Evolutionary conservation across 2,329 filamentous ascomycete species (phyloP).

Genomic region (Dichotomopilus funicola): DNA sequence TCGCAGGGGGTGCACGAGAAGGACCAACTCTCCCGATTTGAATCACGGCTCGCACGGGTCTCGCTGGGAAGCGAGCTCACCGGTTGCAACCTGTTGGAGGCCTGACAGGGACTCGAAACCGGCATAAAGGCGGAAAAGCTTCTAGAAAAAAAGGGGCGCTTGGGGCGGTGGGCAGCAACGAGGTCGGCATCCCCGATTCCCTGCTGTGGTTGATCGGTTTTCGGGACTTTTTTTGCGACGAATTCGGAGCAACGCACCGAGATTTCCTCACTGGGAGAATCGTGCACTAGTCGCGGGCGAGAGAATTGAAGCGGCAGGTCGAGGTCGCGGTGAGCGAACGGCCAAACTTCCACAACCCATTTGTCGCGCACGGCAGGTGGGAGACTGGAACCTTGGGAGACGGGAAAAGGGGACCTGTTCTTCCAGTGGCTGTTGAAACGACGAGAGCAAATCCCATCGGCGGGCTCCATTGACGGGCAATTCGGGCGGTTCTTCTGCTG

Average conservation of each 20-base stretch:
- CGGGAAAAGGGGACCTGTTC: too few relatives aligned
- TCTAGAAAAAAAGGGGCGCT: constrained; percentile 8
- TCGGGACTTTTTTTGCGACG: not conserved
- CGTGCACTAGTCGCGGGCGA: too few relatives aligned
- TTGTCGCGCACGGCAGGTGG: not conserved
- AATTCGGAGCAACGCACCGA: not conserved
- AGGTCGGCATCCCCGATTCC: constrained; percentile 2
- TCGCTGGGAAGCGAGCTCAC: not conserved
- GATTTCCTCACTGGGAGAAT: not conserved
- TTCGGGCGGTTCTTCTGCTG: not conserved
- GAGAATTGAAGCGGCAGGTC: too few relatives aligned
- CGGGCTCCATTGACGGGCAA: not conserved
- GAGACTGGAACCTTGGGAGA: not conserved
- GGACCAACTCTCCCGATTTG: too few relatives aligned
- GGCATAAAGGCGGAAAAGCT: constrained; percentile 9
- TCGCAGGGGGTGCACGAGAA: not conserved
- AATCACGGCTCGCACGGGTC: too few relatives aligned
- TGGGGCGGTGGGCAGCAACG: not conserved
- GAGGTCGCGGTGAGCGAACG: too few relatives aligned
- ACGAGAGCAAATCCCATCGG: too few relatives aligned
- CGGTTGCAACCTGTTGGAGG: not conserved
- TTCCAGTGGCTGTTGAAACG: not conserved
- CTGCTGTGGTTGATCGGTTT: constrained; percentile 9
- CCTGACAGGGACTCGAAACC: constrained; percentile 17
- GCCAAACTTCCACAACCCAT: not conserved